Evolutionary conservation across 1,284 basidiomycete genomes (phyloP).

Genomic region (Afroboletus lepidellus): DNA sequence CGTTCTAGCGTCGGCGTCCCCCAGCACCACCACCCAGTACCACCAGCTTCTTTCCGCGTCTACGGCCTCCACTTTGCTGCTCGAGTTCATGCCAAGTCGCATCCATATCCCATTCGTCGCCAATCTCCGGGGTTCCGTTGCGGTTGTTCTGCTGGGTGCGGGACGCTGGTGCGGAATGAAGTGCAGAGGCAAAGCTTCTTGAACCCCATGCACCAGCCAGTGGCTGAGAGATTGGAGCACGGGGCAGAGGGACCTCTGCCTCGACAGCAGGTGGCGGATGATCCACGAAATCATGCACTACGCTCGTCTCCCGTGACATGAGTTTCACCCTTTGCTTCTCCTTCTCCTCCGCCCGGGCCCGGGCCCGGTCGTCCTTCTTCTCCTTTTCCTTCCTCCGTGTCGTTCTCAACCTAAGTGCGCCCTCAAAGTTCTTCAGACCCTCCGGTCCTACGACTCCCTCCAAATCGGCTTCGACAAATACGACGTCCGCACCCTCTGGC

Average conservation of each 20-base stretch:
- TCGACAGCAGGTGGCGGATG: slow-evolving; percentile 29
- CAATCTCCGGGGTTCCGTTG: slow-evolving; percentile 35
- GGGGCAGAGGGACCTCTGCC: slow-evolving; percentile 24
- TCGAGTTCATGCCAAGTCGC: slow-evolving; percentile 81
- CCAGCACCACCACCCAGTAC: slow-evolving; percentile 61
- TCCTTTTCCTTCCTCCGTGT: slow-evolving; percentile 75
- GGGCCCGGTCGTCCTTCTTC: slow-evolving; percentile 81
- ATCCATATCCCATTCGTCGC: slow-evolving; percentile 77
- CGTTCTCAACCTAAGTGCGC: slow-evolving; percentile 72
- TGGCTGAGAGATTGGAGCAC: slow-evolving; percentile 30
- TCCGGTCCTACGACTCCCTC: slow-evolving; percentile 70
- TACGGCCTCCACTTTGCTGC: slow-evolving; percentile 51
- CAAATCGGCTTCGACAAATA: slow-evolving; percentile 91
- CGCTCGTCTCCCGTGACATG: slow-evolving; percentile 25
- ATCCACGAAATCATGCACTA: slow-evolving; percentile 9
- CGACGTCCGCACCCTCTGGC: slow-evolving; percentile 89
- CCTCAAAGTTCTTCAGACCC: slow-evolving; percentile 77
- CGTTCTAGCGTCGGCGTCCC: slow-evolving; percentile 38
- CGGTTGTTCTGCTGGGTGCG: slow-evolving; percentile 15
- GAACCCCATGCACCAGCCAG: slow-evolving; percentile 69
- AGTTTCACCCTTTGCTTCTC: slow-evolving; percentile 61
- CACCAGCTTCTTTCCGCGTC: slow-evolving; percentile 61
- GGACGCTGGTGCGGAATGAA: slow-evolving; percentile 45
- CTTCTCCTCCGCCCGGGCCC: slow-evolving; percentile 74
- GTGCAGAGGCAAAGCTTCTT: slow-evolving; percentile 74